A percentile compares a stretch with the other conserved stretches of the same genome.
Conservation (phyloP, 2,329 filamentous ascomycete species). For the Biscogniauxia mediterranea region DNA sequence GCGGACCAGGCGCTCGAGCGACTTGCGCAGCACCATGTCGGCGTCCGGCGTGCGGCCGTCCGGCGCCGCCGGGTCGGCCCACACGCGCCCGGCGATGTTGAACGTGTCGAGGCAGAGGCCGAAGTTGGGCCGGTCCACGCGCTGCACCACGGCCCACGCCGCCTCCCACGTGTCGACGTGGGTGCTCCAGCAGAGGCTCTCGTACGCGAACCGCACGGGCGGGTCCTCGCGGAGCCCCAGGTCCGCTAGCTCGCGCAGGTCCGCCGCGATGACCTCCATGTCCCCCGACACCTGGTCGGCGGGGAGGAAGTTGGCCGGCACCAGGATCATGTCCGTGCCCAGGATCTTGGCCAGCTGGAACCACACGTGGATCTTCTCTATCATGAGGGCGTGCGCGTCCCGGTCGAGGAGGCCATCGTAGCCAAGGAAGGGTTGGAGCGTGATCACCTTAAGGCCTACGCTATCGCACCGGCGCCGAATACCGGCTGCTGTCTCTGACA, state of each 20-base stretch:
- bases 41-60: constrained; percentile 50
- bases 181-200: constrained; percentile 70
- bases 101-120: constrained; percentile 75
- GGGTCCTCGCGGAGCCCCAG: constrained; percentile 57
- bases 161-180: constrained; percentile 67
- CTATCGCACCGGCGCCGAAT: constrained; percentile 56
- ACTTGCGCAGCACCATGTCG: constrained; percentile 51
- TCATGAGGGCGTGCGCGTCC: constrained; percentile 49
- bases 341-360: constrained; percentile 62
- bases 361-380: constrained; percentile 69
- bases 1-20: constrained; percentile 51
- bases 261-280: constrained; percentile 55
- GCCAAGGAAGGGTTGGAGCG: constrained; percentile 72
- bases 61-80: constrained; percentile 59
- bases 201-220: constrained; percentile 66
- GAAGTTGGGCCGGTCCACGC: constrained; percentile 67
- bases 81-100: constrained; percentile 70
- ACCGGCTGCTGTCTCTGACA: constrained; percentile 46
- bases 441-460: constrained; percentile 57
- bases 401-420: constrained; percentile 71
- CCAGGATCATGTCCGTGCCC: constrained; percentile 67
- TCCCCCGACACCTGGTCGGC: constrained; percentile 42
- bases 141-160: constrained; percentile 63
- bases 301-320: constrained; percentile 68
- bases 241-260: constrained; percentile 65